Percentiles rank a stretch among this genome's conserved stretches.
Evolutionary conservation across 352 stramenopile genomes (phyloP).

Genomic region (Globisporangium radiosum): DNA sequence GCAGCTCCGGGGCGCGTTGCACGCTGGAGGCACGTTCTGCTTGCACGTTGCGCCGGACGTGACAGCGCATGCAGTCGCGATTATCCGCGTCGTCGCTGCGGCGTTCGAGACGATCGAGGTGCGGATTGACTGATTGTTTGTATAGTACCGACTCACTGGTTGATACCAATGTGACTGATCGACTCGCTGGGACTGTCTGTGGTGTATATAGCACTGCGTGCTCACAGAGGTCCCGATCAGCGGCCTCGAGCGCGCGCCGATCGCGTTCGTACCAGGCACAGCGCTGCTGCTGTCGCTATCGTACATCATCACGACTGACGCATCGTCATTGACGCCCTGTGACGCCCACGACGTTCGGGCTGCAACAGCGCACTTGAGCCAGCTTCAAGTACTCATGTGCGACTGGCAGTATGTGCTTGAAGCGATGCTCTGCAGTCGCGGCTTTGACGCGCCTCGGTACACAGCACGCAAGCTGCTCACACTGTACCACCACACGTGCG

Average conservation of each 20-base stretch:
- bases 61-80: slow-evolving; percentile 1
- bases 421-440: slow-evolving; percentile 22
- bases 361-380: slow-evolving; percentile 22
- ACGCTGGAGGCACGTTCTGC: slow-evolving; percentile 34
- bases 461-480: slow-evolving; percentile 18
- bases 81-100: slow-evolving; percentile 23
- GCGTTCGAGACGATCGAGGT: slow-evolving; percentile 25
- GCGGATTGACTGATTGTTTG: not conserved
- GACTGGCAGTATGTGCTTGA: slow-evolving; percentile 26
- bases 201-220: slow-evolving; percentile 16
- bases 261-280: slow-evolving; percentile 29
- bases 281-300: slow-evolving; percentile 23
- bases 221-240: slow-evolving; percentile 24
- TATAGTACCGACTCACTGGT: too few species aligned
- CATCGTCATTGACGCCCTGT: not conserved
- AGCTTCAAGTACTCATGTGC: slow-evolving; percentile 21
- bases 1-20: slow-evolving; percentile 34
- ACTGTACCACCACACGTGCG: slow-evolving; percentile 18
- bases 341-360: not conserved
- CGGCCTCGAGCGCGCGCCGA: slow-evolving; percentile 21
- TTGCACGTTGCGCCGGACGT: slow-evolving; percentile 10
- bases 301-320: not conserved
- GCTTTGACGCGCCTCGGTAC: slow-evolving; percentile 12
- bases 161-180: not conserved
- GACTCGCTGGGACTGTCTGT: not conserved